Conservation (phyloP, 768 basidiomycete genomes). For the Rhizopogon sp. region DNA sequence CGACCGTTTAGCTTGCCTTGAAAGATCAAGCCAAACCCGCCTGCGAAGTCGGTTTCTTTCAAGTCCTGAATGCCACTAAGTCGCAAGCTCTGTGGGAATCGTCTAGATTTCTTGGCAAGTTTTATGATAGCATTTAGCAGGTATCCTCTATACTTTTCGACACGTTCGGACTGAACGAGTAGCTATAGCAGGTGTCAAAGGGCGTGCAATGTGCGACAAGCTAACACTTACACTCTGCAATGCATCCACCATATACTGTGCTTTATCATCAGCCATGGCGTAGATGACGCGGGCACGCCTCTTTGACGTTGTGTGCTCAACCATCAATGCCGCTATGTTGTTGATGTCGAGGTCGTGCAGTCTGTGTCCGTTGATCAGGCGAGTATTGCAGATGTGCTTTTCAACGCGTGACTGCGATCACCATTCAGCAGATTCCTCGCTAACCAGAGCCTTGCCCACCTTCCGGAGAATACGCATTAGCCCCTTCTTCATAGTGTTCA, state of each 20-base stretch:
- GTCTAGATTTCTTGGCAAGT: conserved; percentile 14
- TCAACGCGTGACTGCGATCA: not conserved
- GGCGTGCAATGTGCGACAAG: not conserved
- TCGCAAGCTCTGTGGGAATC: conserved; percentile 12
- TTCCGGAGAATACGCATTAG: conserved; percentile 12
- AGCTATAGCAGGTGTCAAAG: conserved; percentile 13
- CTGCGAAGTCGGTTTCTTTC: conserved; percentile 4
- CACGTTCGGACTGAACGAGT: conserved; percentile 13
- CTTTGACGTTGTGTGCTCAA: not conserved
- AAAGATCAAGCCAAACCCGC: conserved; percentile 19
- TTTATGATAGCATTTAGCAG: conserved; percentile 14
- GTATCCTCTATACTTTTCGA: conserved; percentile 13
- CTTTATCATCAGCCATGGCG: not conserved
- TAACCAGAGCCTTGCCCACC: conserved; percentile 4
- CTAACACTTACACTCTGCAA: conserved; percentile 18
- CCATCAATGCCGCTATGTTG: conserved; percentile 13
- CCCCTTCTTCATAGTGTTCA: conserved; percentile 5
- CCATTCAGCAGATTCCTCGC: conserved; percentile 6
- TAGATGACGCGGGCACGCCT: not conserved
- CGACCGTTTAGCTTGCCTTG: conserved; percentile 14
- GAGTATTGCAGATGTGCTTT: conserved; percentile 20
- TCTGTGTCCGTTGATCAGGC: conserved; percentile 11
- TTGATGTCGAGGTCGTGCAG: conserved; percentile 16
- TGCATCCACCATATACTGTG: conserved; percentile 14
- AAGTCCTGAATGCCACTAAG: conserved; percentile 10